Percentiles rank a stretch among this genome's conserved stretches.
phyloP scores from a whole-genome alignment of 2,329 filamentous ascomycete genomes.

The Aspergillus cejpii region DNA sequence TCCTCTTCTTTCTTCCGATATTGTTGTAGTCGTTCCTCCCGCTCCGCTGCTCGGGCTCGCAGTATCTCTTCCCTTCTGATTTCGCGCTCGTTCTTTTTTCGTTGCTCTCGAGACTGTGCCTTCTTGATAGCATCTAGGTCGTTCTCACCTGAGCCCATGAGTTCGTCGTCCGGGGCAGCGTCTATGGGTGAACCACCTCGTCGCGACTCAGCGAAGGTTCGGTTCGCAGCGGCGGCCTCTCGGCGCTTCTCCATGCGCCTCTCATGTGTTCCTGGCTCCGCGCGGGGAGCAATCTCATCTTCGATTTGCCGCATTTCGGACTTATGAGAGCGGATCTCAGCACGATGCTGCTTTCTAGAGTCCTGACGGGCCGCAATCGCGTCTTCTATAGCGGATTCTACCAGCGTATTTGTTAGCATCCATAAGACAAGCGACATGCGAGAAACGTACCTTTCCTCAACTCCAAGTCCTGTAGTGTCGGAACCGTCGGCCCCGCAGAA shows the following conservation, averaged over 20 bases:
- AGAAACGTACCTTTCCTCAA: conserved; percentile 40
- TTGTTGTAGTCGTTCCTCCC: conserved; percentile 65
- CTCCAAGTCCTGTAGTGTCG: conserved; percentile 66
- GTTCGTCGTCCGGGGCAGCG: conserved; percentile 63
- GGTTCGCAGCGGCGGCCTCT: conserved; percentile 65
- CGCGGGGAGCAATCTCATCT: conserved; percentile 75
- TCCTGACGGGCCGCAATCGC: conserved; percentile 24
- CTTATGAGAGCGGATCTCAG: conserved; percentile 48
- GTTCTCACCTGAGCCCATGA: conserved; percentile 63
- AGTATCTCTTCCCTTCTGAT: conserved; percentile 72
- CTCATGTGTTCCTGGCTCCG: conserved; percentile 75
- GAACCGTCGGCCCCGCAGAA: conserved; percentile 55
- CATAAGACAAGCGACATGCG: not conserved
- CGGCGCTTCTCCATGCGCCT: conserved; percentile 78
- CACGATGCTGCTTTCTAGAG: conserved; percentile 32
- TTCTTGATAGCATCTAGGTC: conserved; percentile 58
- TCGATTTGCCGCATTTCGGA: conserved; percentile 29
- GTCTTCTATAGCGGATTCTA: conserved; percentile 31
- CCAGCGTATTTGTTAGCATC: not conserved
- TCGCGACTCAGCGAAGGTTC: conserved; percentile 59
- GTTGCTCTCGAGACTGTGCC: conserved; percentile 57
- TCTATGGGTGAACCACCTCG: conserved; percentile 53
- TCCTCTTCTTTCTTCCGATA: conserved; percentile 72
- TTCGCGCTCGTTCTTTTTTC: conserved; percentile 78
- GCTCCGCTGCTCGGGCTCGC: conserved; percentile 67